These are phyloP conservation scores for Millerago galiae DNA, from an alignment of 805 yeast genomes.

Conservation along the genomic window DNA sequence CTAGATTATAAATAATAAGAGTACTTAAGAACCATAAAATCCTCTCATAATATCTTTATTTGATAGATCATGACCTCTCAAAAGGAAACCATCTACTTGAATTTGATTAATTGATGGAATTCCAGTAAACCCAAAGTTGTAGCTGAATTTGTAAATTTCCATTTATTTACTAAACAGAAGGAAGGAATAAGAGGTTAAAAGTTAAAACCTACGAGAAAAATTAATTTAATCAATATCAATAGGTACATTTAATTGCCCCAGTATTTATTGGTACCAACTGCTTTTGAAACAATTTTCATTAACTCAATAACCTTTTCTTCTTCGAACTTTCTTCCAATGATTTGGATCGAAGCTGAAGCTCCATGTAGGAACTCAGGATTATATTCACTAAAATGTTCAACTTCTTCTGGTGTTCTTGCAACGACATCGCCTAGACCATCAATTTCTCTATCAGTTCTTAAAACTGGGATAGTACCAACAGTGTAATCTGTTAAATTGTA, in stretches of 20 bases:
- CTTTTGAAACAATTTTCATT: constrained; percentile 32
- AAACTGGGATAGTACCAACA: constrained; percentile 52
- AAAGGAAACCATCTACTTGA: too few species aligned
- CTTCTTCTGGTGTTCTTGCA: constrained; percentile 14
- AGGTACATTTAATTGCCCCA: not conserved
- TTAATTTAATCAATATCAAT: too few species aligned
- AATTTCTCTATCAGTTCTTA: constrained; percentile 40
- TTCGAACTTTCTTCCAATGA: constrained; percentile 51
- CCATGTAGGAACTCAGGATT: constrained; percentile 49
- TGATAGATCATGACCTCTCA: too few species aligned
- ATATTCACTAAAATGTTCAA: constrained; percentile 35
- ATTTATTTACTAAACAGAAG: too few species aligned
- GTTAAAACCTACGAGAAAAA: too few species aligned
- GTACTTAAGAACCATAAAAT: too few species aligned
- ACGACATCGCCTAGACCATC: constrained; percentile 33
- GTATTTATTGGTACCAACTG: constrained; percentile 18
- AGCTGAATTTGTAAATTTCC: too few species aligned
- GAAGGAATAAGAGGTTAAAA: too few species aligned
- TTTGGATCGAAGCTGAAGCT: constrained; percentile 59
- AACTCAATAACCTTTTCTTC: constrained; percentile 56
- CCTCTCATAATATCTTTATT: too few species aligned
- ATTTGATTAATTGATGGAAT: too few species aligned
- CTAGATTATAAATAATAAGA: too few species aligned
- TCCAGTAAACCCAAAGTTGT: too few species aligned
- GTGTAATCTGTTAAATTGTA: constrained; percentile 52